phyloP scores from a whole-genome alignment of 495 filamentous ascomycete genomes.

The Aspergillus avenaceus region DNA sequence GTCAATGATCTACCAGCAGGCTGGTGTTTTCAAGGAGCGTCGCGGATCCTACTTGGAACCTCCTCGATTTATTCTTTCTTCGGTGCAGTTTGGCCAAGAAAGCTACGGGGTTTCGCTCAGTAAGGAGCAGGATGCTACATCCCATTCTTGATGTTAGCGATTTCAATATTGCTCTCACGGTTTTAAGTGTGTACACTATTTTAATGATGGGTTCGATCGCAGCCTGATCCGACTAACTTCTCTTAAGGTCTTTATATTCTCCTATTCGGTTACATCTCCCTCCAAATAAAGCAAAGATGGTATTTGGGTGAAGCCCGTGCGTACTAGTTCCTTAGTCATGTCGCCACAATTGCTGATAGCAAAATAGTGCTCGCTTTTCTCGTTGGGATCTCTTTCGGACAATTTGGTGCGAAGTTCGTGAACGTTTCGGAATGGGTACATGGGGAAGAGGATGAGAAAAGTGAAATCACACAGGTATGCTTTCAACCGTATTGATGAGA shows the following conservation, averaged over 20 bases:
- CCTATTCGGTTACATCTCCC: constrained; percentile 45
- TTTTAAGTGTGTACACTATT: constrained; percentile 41
- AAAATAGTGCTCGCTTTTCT: constrained; percentile 48
- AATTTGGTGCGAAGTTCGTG: constrained; percentile 44
- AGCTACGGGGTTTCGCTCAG: too few species aligned
- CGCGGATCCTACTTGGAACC: neutral
- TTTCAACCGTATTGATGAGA: neutral
- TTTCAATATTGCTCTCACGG: constrained; percentile 44
- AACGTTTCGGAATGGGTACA: constrained; percentile 41
- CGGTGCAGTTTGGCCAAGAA: neutral
- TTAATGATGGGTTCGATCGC: too few species aligned
- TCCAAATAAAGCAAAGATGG: constrained; percentile 50
- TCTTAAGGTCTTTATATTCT: constrained; percentile 30
- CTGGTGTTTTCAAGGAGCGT: neutral
- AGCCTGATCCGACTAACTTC: too few species aligned
- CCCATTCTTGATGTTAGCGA: constrained; percentile 50
- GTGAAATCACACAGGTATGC: constrained; percentile 42
- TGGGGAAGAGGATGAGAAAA: constrained; percentile 30
- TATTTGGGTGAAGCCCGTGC: constrained; percentile 55
- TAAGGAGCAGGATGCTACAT: constrained; percentile 30
- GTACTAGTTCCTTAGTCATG: constrained; percentile 11
- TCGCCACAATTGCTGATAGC: neutral
- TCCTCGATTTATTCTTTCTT: neutral
- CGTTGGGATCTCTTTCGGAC: constrained; percentile 45
- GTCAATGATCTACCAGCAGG: neutral